phyloP scores from a whole-genome alignment of 192 early-diverging fungal species.

The Coemansia sp. region DNA sequence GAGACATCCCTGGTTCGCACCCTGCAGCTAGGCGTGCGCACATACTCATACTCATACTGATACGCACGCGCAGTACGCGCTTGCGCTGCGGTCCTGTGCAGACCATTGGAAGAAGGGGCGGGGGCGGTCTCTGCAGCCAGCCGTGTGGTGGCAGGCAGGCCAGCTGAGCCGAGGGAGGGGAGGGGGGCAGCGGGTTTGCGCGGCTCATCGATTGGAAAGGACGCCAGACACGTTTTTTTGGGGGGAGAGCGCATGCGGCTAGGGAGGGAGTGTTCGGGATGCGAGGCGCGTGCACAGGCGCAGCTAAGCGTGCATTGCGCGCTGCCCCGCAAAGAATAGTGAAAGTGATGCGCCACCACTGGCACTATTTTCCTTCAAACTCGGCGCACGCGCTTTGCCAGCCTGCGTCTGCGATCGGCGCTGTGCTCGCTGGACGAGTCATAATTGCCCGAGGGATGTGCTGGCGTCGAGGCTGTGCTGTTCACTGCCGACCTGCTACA shows the following conservation, averaged over 20 bases:
- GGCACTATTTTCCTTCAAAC: background rate
- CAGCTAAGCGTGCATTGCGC: background rate
- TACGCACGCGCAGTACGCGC: background rate
- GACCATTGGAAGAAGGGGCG: background rate
- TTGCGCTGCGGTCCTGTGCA: background rate
- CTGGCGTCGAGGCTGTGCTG: slow-evolving; percentile 46
- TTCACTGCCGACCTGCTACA: slow-evolving; percentile 23
- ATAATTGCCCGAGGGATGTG: slow-evolving; percentile 25
- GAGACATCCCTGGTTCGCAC: background rate
- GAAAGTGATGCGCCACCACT: background rate
- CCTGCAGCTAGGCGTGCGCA: background rate
- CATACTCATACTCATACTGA: background rate
- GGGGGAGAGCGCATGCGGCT: background rate
- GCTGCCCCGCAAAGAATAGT: background rate
- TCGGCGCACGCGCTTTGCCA: slow-evolving; percentile 12
- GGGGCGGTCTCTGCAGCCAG: background rate
- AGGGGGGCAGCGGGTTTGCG: background rate
- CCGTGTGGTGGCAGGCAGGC: too few species aligned
- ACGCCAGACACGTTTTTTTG: background rate
- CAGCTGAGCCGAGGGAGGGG: background rate
- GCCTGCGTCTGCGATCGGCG: slow-evolving; percentile 29
- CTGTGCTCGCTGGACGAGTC: slow-evolving; percentile 51
- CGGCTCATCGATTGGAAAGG: background rate
- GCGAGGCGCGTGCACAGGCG: background rate
- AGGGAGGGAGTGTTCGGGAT: background rate